Base-by-base conservation (phyloP, 2,329 filamentous ascomycete species). In the Beauveria bassiana region DNA sequence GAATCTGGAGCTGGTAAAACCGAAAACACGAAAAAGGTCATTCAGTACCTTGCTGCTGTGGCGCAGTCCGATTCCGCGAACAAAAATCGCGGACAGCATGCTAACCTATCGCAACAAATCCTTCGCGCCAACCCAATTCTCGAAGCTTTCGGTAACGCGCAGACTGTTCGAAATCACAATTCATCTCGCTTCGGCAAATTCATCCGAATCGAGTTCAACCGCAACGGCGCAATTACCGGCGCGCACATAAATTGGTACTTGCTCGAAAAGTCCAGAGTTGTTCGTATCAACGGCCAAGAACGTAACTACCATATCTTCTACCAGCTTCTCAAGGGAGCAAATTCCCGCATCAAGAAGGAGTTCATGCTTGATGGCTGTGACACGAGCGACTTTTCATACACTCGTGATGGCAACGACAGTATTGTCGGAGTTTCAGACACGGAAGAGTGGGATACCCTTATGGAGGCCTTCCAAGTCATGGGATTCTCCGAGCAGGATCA, bases 161-260 rank as follows among this genome's bases (percentile, higher is more conserved):
- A 99, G 73, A 99, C 95, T 0, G 91, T 99, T 34, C 86, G 95
- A 59, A 99, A 99, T 74, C 95, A 99, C 77, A 99, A 99, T 72
- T 99, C 95, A 0, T 99, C 95, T 5, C 87, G 95, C 65, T 99
- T 99, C 70, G 95, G 95, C 71, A 99, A 99, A 74, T 99, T 99
- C 70, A 99, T 99, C 71, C 85, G 96, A 55, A 99, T 99, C 70
- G 92, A 97, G 71, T 97, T 99, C 75, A 91, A 86, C 40, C 84
- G 90, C 26, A 85, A 85, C 42, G 96, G 96, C 31, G 89, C 95
- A 60, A 99, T 99, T 66, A 90, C 90, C 4, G 96, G 96, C 42
- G 95, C 95, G 24, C 97, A 92, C 76, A 98, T 99, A 66, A 93
- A 99, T 73, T 99, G 95, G 95, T 99, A 98, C 74, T 81, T 99